Conservation (phyloP, 2,329 filamentous ascomycete species). For the Clonostachys byssicola region DNA sequence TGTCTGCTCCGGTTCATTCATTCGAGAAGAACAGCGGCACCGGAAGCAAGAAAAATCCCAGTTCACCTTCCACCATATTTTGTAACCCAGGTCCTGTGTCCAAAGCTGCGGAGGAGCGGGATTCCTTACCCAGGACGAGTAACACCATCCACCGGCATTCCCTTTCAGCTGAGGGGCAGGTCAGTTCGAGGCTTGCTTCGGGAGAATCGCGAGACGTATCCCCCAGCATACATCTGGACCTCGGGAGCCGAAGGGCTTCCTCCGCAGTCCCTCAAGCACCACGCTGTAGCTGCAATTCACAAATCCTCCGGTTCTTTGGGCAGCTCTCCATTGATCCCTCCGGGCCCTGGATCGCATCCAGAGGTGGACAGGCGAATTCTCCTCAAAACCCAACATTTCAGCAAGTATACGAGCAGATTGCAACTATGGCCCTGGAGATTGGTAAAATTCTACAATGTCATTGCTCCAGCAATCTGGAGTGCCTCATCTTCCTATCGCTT, state of each 20-base stretch:
- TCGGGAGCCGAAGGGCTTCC: neutral
- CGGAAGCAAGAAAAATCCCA: too few species aligned
- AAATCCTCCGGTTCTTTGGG: neutral
- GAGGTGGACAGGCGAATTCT: neutral
- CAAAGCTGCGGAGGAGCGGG: too few species aligned
- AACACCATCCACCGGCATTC: too few species aligned
- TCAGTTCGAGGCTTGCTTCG: too few species aligned
- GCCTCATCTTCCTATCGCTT: neutral
- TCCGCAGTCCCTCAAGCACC: neutral
- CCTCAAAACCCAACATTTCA: neutral
- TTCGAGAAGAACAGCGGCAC: too few species aligned
- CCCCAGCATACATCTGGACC: too few species aligned
- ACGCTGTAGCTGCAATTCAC: neutral
- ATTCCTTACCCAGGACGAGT: too few species aligned
- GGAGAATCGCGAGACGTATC: too few species aligned
- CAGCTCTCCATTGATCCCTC: neutral
- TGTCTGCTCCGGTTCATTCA: too few species aligned
- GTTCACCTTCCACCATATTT: too few species aligned
- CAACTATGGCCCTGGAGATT: neutral
- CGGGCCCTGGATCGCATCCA: neutral
- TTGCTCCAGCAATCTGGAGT: neutral
- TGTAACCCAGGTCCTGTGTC: too few species aligned
- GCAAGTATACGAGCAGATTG: neutral
- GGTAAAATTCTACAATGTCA: neutral
- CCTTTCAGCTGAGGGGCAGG: too few species aligned